Conservation (phyloP, 2,329 filamentous ascomycete species). For the Pyrenochaeta sp. region DNA sequence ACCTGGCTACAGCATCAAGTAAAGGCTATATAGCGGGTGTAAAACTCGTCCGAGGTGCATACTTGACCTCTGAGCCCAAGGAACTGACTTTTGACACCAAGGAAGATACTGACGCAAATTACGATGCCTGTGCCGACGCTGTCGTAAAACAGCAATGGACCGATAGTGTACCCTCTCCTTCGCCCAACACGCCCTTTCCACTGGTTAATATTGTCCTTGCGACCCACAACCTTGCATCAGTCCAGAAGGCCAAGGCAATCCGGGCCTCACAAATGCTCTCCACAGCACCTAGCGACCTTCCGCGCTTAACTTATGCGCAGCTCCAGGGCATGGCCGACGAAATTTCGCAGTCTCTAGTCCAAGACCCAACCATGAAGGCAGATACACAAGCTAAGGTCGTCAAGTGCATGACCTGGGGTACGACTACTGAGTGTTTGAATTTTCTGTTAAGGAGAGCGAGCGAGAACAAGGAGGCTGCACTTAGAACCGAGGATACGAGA, state of each 20-base stretch:
- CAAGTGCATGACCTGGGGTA: slow-evolving; percentile 67
- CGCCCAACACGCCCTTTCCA: slow-evolving; percentile 47
- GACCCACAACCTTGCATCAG: slow-evolving; percentile 81
- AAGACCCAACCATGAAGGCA: slow-evolving; percentile 51
- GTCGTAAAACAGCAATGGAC: slow-evolving; percentile 73
- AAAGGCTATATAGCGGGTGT: slow-evolving; percentile 63
- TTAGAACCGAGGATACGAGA: slow-evolving; percentile 62
- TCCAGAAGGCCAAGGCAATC: slow-evolving; percentile 62
- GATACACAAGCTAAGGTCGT: slow-evolving; percentile 56
- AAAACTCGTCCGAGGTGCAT: slow-evolving; percentile 67
- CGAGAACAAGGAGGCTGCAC: slow-evolving; percentile 69
- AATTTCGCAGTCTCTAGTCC: slow-evolving; percentile 69
- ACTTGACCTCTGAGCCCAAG: slow-evolving; percentile 61
- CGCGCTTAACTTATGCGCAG: slow-evolving; percentile 72
- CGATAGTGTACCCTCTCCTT: slow-evolving; percentile 56
- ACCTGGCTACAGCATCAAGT: slow-evolving; percentile 57
- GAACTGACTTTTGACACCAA: slow-evolving; percentile 63
- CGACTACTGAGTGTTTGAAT: slow-evolving; percentile 78
- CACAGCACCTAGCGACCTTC: slow-evolving; percentile 41
- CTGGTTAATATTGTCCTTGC: slow-evolving; percentile 73
- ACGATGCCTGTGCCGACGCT: slow-evolving; percentile 74
- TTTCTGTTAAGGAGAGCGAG: slow-evolving; percentile 69
- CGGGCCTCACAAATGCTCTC: slow-evolving; percentile 54
- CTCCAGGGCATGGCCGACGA: slow-evolving; percentile 97
- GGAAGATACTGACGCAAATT: slow-evolving; percentile 66